Conservation (phyloP, 768 basidiomycete species). For the Russula sp. region DNA sequence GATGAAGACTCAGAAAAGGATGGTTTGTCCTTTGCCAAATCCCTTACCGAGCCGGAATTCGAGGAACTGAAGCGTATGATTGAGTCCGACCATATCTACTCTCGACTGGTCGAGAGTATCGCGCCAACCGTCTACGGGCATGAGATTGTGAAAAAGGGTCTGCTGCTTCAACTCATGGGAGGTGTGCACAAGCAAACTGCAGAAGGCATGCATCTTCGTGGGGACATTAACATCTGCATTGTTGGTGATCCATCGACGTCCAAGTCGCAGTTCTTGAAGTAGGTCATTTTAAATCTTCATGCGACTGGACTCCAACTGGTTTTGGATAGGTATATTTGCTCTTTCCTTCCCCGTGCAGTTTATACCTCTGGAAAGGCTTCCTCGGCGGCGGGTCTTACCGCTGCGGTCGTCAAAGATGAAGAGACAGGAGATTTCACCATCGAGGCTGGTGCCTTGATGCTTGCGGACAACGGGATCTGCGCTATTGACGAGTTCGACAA, state of each 20-base stretch:
- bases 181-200: conserved; percentile 96
- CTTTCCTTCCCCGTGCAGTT: conserved; percentile 95
- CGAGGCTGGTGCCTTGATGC: conserved; percentile 98
- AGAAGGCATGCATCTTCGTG: conserved; percentile 97
- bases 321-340: conserved; percentile 81
- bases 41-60: conserved; percentile 90
- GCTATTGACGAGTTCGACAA: conserved; percentile 99
- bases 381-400: conserved; percentile 96
- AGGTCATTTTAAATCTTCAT: conserved; percentile 34
- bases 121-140: conserved; percentile 99
- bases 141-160: conserved; percentile 97
- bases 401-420: conserved; percentile 97
- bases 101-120: conserved; percentile 88
- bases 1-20: conserved; percentile 75
- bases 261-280: conserved; percentile 99
- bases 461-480: conserved; percentile 98
- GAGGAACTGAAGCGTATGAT: conserved; percentile 96
- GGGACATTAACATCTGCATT: conserved; percentile 97
- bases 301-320: conserved; percentile 11
- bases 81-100: conserved; percentile 91
- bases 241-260: conserved; percentile 96
- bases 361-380: conserved; percentile 99
- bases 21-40: conserved; percentile 80
- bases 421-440: conserved; percentile 99
- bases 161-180: conserved; percentile 94